Evolutionary conservation across 805 yeast species (phyloP), one percentile per base, ranked within the genome.

Genomic region (Yarrowia sp.): DNA sequence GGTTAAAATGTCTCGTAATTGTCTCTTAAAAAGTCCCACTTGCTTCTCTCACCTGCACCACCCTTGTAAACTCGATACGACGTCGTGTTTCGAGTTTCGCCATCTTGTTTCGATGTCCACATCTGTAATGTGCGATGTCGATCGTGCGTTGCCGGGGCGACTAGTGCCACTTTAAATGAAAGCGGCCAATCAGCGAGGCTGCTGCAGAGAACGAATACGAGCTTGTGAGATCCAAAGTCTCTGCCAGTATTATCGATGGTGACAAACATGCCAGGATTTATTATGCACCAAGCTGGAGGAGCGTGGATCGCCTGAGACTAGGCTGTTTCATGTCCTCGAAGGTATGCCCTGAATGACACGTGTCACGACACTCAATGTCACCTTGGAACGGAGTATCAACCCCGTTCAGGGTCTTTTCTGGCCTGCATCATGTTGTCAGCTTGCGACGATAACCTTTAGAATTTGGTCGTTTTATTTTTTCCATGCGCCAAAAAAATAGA

Each of bases 181-280:
- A 17, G 4, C 14, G 22, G 28, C 46, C 46, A 41, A 41, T 41
- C 28, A 22, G 17, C 28, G 46, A 14, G 19, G 24, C 48, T 32
- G 28, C 46, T 41, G 46, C 46, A 22, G n/a, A 41, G 46, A 22
- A 22, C 48, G 48, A 43, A 43, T 43, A 43, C 48, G 48, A 43
- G 48, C n/a, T n/a, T n/a, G n/a, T n/a, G n/a, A n/a, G n/a, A n/a
- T n/a, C n/a, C n/a, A n/a, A n/a, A n/a, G n/a, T n/a, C n/a, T n/a
- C n/a, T n/a, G n/a, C n/a, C n/a, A n/a, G n/a, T n/a, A n/a, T n/a
- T n/a, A n/a, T n/a, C n/a, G n/a, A n/a, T n/a, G n/a, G n/a, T n/a
- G n/a, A n/a, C n/a, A n/a, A n/a, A n/a, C n/a, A n/a, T n/a, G n/a
- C n/a, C n/a, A n/a, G n/a, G n/a, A n/a, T n/a, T n/a, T n/a, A n/a